phyloP scores from a whole-genome alignment of 306 rosid species.

The Cercis canadensis region DNA sequence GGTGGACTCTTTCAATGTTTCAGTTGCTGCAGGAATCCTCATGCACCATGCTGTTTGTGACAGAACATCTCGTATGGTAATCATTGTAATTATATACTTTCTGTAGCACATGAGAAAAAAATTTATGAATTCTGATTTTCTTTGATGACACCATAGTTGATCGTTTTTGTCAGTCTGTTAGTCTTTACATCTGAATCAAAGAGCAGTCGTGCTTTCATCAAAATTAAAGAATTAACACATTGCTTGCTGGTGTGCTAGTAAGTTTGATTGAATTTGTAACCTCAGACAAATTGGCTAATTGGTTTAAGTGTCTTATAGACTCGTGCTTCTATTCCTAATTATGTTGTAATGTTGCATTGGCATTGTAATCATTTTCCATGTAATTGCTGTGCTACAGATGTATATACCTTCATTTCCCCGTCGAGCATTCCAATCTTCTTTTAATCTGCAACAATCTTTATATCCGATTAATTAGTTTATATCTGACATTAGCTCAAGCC shows the following conservation, averaged over 20 bases:
- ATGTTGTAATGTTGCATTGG: background rate
- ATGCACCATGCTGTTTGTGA: constrained; percentile 96
- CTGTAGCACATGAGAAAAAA: constrained; percentile 18
- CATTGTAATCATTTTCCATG: background rate
- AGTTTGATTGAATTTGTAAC: background rate
- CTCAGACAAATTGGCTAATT: background rate
- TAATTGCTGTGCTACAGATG: background rate
- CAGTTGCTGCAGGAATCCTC: constrained; percentile 95
- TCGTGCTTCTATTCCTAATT: background rate
- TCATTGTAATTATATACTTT: constrained; percentile 22
- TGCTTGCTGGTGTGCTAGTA: background rate
- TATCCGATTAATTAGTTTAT: background rate
- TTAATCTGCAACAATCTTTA: background rate
- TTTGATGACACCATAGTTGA: background rate
- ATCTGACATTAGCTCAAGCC: constrained; percentile 3
- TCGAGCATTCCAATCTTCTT: background rate
- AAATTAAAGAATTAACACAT: background rate
- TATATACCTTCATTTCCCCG: background rate
- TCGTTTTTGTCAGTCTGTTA: background rate
- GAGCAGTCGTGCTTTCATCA: constrained; percentile 9
- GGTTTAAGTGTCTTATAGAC: background rate
- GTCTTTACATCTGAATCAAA: constrained; percentile 4
- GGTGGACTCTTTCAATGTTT: constrained; percentile 96
- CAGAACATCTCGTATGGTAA: constrained; percentile 81
- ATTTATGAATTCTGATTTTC: background rate